Base-by-base conservation (phyloP, 129 eudicot genomes). In the Glebionis coronaria region DNA sequence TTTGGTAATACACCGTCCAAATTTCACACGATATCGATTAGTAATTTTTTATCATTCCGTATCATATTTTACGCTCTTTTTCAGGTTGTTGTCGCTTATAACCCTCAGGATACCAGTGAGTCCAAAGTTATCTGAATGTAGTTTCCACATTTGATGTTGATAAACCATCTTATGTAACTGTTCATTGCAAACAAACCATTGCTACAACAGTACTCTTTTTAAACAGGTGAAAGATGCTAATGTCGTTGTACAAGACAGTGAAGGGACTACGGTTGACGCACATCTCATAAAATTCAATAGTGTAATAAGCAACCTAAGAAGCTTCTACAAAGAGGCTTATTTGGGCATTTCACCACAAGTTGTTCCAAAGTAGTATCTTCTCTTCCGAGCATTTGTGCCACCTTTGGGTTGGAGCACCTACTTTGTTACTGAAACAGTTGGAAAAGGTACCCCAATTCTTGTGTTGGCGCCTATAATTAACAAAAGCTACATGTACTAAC, bases 381-480 rank as follows among this genome's bases (percentile, higher is more conserved):
- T 66, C 55, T 92, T 92, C 77, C 81, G 69, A 73, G 98, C 78
- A 62, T 75, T 80, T 50, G 87, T 92, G 69, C 91, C 89, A 44
- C 95, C 98, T 14, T 63, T 92, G 80, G 98, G 98, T 61, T 88
- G 93, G 94, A 92, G 74, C 74, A 92, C 98, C 54, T 92, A 88
- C 80, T 85, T 88, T 63, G 60, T 92, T 23, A 85, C 98, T 35
- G 49, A 82, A 74, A 56, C 60, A 62, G 5, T 82, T 15, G 79
- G 77, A 69, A 81, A 78, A 23, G 25, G 25, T 88, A 74, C 20
- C 46, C 20, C 1, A 42, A 71, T 23, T 21, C 44, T 15, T 9
- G 5, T 71, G 59, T 42, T 9, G 3, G 9, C 52, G 55, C 25
- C 1, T 23, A 23, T 23, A 23, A 23, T 23, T 0, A 0, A 23